phyloP scores from a whole-genome alignment of 495 filamentous ascomycete species.

The Xylaria palmicola region DNA sequence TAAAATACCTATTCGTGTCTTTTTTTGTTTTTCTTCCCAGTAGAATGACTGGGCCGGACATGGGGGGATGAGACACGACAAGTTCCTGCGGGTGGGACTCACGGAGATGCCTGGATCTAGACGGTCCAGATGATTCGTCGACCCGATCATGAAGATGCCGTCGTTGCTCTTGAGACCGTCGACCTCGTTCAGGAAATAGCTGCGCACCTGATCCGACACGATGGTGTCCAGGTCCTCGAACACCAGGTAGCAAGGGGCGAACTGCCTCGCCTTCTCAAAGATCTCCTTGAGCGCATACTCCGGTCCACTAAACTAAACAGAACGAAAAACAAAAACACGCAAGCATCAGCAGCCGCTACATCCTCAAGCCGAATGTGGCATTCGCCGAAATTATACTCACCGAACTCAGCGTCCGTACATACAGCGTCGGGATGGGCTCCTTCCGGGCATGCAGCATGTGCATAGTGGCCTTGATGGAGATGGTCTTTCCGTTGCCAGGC shows the following conservation, averaged over 20 bases:
- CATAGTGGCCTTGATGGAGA: constrained; percentile 67
- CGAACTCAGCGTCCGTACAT: constrained; percentile 37
- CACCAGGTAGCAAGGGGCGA: constrained; percentile 51
- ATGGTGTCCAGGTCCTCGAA: constrained; percentile 61
- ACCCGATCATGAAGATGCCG: constrained; percentile 65
- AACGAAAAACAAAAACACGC: constrained; percentile 29
- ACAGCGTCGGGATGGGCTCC: constrained; percentile 35
- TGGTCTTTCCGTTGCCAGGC: constrained; percentile 68
- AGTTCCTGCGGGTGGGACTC: constrained; percentile 12
- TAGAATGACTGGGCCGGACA: background rate
- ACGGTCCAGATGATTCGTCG: constrained; percentile 60
- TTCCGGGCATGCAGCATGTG: constrained; percentile 48
- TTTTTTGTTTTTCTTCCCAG: background rate
- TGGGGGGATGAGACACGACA: background rate
- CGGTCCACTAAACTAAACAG: constrained; percentile 34
- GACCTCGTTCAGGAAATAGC: constrained; percentile 71
- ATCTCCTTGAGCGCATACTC: constrained; percentile 48
- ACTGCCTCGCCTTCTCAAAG: constrained; percentile 50
- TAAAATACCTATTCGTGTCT: too few relatives aligned
- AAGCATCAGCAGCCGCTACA: background rate
- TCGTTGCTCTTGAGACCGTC: constrained; percentile 68
- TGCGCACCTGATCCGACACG: constrained; percentile 51
- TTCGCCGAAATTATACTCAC: constrained; percentile 26
- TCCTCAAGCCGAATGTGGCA: background rate
- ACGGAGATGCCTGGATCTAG: constrained; percentile 61